Conservation (phyloP, 176 grass and related monocot genomes). For the Triticum monococcum region DNA sequence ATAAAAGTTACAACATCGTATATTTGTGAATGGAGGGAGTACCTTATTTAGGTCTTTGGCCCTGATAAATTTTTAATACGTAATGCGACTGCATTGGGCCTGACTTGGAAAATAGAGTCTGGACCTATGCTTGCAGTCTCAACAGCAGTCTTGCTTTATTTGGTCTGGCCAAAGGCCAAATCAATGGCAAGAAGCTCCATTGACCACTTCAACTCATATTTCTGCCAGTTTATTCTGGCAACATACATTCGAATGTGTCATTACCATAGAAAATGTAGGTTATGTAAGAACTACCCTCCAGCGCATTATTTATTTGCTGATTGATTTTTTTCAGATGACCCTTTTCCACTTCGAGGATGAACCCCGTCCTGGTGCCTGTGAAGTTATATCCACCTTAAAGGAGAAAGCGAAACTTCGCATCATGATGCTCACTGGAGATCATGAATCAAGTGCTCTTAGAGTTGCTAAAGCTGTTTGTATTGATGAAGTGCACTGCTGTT, state of each 20-base stretch:
- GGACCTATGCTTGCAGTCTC: too few species aligned
- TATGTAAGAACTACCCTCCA: background rate
- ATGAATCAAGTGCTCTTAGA: slow-evolving; percentile 85
- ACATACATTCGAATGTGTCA: background rate
- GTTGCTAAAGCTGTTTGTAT: slow-evolving; percentile 94
- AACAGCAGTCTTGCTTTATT: too few species aligned
- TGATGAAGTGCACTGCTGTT: slow-evolving; percentile 68
- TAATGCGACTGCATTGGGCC: too few species aligned
- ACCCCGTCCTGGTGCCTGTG: slow-evolving; percentile 63
- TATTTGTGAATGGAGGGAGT: too few species aligned
- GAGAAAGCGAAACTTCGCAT: slow-evolving; percentile 78
- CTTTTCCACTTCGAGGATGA: slow-evolving; percentile 99
- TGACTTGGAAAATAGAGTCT: too few species aligned
- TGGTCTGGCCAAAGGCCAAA: too few species aligned
- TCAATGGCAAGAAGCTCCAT: too few species aligned
- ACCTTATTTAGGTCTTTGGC: too few species aligned
- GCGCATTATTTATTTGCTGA: background rate
- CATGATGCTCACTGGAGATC: slow-evolving; percentile 97
- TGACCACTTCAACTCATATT: background rate
- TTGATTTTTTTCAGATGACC: slow-evolving; percentile 53
- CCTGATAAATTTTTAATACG: too few species aligned
- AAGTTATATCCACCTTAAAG: slow-evolving; percentile 88
- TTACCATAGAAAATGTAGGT: background rate
- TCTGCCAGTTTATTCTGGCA: background rate
- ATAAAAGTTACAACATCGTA: too few species aligned